phyloP scores from a whole-genome alignment of 495 filamentous ascomycete genomes.

The Xylaria curta region DNA sequence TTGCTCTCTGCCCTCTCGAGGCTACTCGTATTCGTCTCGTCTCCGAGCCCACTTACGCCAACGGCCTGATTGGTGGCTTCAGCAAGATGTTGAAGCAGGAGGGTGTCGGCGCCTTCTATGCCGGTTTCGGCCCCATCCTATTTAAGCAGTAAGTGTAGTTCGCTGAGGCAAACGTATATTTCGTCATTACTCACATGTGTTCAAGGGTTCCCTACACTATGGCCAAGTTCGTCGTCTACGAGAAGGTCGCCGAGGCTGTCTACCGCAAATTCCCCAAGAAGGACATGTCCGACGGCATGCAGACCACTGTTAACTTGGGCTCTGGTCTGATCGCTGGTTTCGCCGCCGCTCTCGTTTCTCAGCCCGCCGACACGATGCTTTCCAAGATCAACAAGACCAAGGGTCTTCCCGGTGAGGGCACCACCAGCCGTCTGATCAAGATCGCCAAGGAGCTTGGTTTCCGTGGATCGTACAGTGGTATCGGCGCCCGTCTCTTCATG shows the following conservation, averaged over 20 bases:
- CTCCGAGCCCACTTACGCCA: constrained; percentile 85
- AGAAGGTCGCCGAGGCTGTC: constrained; percentile 88
- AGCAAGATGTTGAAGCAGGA: constrained; percentile 83
- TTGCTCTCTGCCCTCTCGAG: constrained; percentile 92
- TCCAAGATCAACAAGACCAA: constrained; percentile 99
- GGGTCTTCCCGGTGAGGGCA: constrained; percentile 94
- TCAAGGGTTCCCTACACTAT: constrained; percentile 96
- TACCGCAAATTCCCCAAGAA: constrained; percentile 80
- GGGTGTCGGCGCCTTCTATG: constrained; percentile 91
- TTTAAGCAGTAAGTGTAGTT: constrained; percentile 85
- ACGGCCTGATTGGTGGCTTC: constrained; percentile 81
- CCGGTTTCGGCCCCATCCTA: constrained; percentile 89
- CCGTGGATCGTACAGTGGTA: constrained; percentile 85
- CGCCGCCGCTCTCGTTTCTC: constrained; percentile 93
- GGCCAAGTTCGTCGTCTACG: constrained; percentile 99
- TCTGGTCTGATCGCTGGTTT: constrained; percentile 97
- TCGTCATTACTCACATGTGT: constrained; percentile 26
- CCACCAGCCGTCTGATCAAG: constrained; percentile 89
- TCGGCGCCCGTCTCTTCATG: constrained; percentile 93
- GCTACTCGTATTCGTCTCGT: constrained; percentile 95
- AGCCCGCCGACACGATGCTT: constrained; percentile 99
- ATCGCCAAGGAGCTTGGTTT: constrained; percentile 94
- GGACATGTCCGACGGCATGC: constrained; percentile 69
- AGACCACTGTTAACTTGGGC: constrained; percentile 93
- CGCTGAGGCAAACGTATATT: neutral